Conservation (phyloP, 2,329 filamentous ascomycete genomes). For the Cladophialophora carrionii region DNA sequence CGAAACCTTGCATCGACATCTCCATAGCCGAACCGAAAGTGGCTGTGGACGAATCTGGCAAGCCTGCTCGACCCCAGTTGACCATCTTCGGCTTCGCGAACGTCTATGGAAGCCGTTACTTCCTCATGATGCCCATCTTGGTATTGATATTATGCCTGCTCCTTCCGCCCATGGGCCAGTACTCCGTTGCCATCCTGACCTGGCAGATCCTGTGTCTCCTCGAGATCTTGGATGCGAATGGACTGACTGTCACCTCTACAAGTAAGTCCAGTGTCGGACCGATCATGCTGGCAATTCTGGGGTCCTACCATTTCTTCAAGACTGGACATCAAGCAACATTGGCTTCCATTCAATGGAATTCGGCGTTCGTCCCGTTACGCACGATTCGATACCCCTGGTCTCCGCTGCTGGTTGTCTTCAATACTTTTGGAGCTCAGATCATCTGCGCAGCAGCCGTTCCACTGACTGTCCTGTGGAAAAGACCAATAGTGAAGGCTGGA, state of each 20-base stretch:
- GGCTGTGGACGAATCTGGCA: slow-evolving; percentile 46
- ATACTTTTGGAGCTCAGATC: slow-evolving; percentile 88
- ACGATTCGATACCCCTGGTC: slow-evolving; percentile 82
- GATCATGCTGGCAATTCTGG: slow-evolving; percentile 80
- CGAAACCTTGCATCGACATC: slow-evolving; percentile 81
- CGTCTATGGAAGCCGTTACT: slow-evolving; percentile 86
- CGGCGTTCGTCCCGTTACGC: slow-evolving; percentile 80
- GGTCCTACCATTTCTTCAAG: slow-evolving; percentile 95
- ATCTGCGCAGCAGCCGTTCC: slow-evolving; percentile 79
- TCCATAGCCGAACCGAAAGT: slow-evolving; percentile 49
- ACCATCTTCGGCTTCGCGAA: slow-evolving; percentile 91
- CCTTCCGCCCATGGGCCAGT: slow-evolving; percentile 92
- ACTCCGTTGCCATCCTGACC: slow-evolving; percentile 76
- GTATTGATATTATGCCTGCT: slow-evolving; percentile 77
- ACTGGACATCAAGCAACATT: slow-evolving; percentile 93
- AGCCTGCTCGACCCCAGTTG: slow-evolving; percentile 54
- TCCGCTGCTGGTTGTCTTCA: slow-evolving; percentile 77
- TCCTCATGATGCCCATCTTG: slow-evolving; percentile 78
- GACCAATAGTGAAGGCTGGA: slow-evolving; percentile 71
- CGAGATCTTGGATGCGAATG: slow-evolving; percentile 66
- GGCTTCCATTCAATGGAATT: slow-evolving; percentile 91
- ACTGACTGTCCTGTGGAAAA: slow-evolving; percentile 85
- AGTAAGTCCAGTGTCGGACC: slow-evolving; percentile 66
- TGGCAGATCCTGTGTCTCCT: slow-evolving; percentile 84
- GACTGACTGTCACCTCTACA: slow-evolving; percentile 58